Conservation (phyloP, 1,284 basidiomycete genomes). For the Trametes polyzona region DNA sequence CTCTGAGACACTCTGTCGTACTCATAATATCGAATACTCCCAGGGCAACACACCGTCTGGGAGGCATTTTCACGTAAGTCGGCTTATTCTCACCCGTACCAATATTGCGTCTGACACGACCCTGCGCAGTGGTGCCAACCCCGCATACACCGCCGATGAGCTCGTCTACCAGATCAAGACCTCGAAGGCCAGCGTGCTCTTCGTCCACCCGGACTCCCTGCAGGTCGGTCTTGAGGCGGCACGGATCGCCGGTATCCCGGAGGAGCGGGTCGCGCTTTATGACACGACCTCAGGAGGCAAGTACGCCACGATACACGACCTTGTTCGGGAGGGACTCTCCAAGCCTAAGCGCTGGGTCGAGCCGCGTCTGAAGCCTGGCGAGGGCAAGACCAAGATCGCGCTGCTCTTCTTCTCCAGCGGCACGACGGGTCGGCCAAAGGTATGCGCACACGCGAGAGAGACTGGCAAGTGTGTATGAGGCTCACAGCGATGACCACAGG, state of each 20-base stretch:
- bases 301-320: conserved; percentile 49
- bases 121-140: conserved; percentile 56
- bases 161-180: conserved; percentile 62
- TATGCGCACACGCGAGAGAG: conserved; percentile 42
- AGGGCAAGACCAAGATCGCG: conserved; percentile 70
- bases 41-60: conserved; percentile 71
- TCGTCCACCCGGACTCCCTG: conserved; percentile 60
- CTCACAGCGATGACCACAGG: background rate
- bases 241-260: conserved; percentile 52
- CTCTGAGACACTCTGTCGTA: no score
- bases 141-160: conserved; percentile 69
- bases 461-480: background rate
- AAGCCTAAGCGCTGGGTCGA: conserved; percentile 49
- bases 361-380: conserved; percentile 57
- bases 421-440: conserved; percentile 85
- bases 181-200: conserved; percentile 58
- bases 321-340: conserved; percentile 58
- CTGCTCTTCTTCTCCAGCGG: conserved; percentile 82
- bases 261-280: conserved; percentile 59
- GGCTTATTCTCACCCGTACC: background rate
- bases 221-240: conserved; percentile 56
- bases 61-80: conserved; percentile 62
- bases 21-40: no score
- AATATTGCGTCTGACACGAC: background rate
- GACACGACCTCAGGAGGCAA: conserved; percentile 30